A percentile compares a stretch with the other conserved stretches of the same genome.
Evolutionary conservation across 768 basidiomycete genomes (phyloP).

Genomic region (Tylopilus subfusipes): DNA sequence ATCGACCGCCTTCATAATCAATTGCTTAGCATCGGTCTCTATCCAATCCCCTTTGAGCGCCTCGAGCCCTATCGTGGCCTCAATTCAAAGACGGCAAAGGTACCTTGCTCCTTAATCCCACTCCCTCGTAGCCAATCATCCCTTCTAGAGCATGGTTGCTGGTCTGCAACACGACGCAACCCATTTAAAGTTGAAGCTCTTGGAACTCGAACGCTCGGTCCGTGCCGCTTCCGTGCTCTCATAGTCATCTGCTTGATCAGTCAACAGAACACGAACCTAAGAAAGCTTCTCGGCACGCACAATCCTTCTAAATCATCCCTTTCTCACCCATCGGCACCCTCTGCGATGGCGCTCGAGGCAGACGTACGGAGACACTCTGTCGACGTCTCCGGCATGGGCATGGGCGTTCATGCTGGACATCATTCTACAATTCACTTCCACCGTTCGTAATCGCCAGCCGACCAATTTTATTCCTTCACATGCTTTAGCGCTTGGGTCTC

Average conservation of each 20-base stretch:
- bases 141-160: constrained; percentile 65
- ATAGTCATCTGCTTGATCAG: background rate
- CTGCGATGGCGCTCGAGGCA: constrained; percentile 29
- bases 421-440: constrained; percentile 1
- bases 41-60: constrained; percentile 52
- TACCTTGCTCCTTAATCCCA: constrained; percentile 19
- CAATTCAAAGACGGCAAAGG: constrained; percentile 77
- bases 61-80: constrained; percentile 64
- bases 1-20: constrained; percentile 65
- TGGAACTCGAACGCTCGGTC: constrained; percentile 69
- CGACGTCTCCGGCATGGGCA: constrained; percentile 30
- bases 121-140: background rate
- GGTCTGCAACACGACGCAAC: constrained; percentile 66
- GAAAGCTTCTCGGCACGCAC: constrained; percentile 30
- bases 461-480: background rate
- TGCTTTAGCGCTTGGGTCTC: background rate
- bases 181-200: constrained; percentile 54
- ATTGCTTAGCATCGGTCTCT: constrained; percentile 49
- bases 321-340: constrained; percentile 24
- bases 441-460: constrained; percentile 2
- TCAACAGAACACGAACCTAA: constrained; percentile 30
- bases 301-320: constrained; percentile 15
- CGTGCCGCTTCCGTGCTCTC: background rate
- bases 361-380: constrained; percentile 34
- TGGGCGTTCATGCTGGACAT: constrained; percentile 23